These are phyloP conservation scores for Ustilago trichophora DNA, from an alignment of 1,284 basidiomycete species.

Conservation along the genomic window DNA sequence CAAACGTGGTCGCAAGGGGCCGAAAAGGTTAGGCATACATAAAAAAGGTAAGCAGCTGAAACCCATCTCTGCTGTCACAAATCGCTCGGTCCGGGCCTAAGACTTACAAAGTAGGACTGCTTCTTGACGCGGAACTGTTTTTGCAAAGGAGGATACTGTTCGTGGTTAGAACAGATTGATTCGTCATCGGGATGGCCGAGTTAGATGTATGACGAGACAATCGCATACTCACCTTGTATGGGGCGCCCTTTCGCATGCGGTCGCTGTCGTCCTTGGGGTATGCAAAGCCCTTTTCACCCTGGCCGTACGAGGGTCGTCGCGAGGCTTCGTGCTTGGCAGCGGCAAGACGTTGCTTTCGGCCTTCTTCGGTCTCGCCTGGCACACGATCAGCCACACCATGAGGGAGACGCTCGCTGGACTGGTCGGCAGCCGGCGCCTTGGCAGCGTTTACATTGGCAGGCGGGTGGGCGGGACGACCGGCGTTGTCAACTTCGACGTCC, in stretches of 20 bases:
- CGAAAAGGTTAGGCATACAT: not conserved
- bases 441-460: constrained; percentile 14
- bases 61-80: too few species aligned
- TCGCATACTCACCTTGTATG: constrained; percentile 56
- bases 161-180: constrained; percentile 44
- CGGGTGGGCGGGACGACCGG: constrained; percentile 54
- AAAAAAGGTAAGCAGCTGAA: not conserved
- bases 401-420: constrained; percentile 23
- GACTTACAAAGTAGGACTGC: constrained; percentile 59
- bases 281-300: constrained; percentile 55
- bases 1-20: not conserved
- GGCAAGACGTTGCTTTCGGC: constrained; percentile 51
- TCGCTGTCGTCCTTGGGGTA: constrained; percentile 59
- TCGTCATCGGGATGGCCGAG: constrained; percentile 23
- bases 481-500: constrained; percentile 46
- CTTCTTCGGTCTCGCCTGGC: constrained; percentile 58
- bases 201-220: too few species aligned
- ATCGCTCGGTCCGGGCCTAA: too few species aligned
- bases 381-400: constrained; percentile 51
- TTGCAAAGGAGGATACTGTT: constrained; percentile 56
- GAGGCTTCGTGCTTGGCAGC: constrained; percentile 55
- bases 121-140: constrained; percentile 60
- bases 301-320: constrained; percentile 51
- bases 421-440: constrained; percentile 16
- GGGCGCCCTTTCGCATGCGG: constrained; percentile 54